Base-by-base conservation (phyloP, 2,329 filamentous ascomycete genomes). In the Colletotrichum chlorophyti region DNA sequence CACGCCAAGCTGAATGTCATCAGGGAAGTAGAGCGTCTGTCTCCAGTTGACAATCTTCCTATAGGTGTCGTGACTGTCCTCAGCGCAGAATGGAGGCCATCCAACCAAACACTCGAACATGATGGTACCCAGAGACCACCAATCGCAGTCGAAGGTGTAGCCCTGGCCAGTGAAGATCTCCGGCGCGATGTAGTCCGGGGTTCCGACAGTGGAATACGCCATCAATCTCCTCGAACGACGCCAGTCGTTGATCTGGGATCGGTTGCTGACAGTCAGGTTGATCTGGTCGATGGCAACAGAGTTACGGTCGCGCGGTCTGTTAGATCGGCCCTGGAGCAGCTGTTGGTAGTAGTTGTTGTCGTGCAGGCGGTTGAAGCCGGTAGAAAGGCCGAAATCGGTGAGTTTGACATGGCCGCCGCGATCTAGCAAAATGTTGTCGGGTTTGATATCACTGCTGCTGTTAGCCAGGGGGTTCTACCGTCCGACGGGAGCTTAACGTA, bases 81-180 rank as follows among this genome's bases (percentile, higher is more conserved):
- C 95, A 17, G 95, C 94, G 74, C 95, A 99, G 84, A 99, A 99
- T 26, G 95, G 95, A 53, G 95, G 95, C 95, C 95, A 99, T 68
- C 95, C 95, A 61, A 99, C 93, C 65, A 99, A 83, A 75, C 95
- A 99, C 76, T 99, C 95, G 69, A 98, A 99, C 95, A 99, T 98
- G 77, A 99, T 99, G 40, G 95, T 97, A 50, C 95, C 95, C 46
- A 99, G 84, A 19, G 91, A 96, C 95, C 95, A 99, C 95, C 95
- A 99, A 80, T 99, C 95, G 73, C 95, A 99, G 72, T 96, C 90
- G 69, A 94, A 97, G 58, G 92, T 91, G 79, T 99, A 99, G 45
- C 95, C 95, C 69, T 96, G 91, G 15, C 94, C 93, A 42, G 91
- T 96, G 75, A 99, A 98, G 68, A 99, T 98, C 73, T 99, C 95